phyloP scores from a whole-genome alignment of 1,284 basidiomycete species.

The Sphaerobolus stellatus region DNA sequence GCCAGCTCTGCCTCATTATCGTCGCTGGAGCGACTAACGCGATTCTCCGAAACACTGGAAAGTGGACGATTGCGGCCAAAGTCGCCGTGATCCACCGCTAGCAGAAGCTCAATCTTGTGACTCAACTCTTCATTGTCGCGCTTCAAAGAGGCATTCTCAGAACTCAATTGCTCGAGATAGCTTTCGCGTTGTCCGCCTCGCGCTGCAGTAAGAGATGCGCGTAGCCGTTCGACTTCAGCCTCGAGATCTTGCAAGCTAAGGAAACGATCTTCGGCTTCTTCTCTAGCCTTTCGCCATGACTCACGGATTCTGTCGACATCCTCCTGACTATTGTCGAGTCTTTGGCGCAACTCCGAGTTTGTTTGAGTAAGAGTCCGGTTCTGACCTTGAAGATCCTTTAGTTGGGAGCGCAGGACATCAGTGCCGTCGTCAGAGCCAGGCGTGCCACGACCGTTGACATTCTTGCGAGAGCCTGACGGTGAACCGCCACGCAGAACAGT shows the following conservation, averaged over 20 bases:
- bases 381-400: constrained; percentile 71
- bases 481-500: constrained; percentile 63
- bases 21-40: constrained; percentile 75
- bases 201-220: constrained; percentile 72
- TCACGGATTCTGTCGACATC: constrained; percentile 74
- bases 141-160: constrained; percentile 73
- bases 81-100: constrained; percentile 77
- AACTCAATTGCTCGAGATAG: constrained; percentile 70
- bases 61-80: constrained; percentile 62
- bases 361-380: constrained; percentile 66
- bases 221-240: constrained; percentile 76
- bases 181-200: constrained; percentile 73
- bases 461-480: constrained; percentile 55
- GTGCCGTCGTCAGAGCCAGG: constrained; percentile 67
- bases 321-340: constrained; percentile 72
- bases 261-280: constrained; percentile 73
- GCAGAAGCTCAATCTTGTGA: constrained; percentile 82
- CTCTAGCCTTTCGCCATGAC: constrained; percentile 68
- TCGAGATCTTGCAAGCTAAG: constrained; percentile 77
- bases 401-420: constrained; percentile 63
- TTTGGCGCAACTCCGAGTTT: constrained; percentile 74
- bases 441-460: constrained; percentile 75
- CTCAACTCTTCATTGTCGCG: constrained; percentile 82
- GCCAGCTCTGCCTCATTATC: constrained; percentile 67
- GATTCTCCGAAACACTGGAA: constrained; percentile 61